Evolutionary conservation across 768 basidiomycete genomes (phyloP).

Genomic region (Mycena epipterygia): DNA sequence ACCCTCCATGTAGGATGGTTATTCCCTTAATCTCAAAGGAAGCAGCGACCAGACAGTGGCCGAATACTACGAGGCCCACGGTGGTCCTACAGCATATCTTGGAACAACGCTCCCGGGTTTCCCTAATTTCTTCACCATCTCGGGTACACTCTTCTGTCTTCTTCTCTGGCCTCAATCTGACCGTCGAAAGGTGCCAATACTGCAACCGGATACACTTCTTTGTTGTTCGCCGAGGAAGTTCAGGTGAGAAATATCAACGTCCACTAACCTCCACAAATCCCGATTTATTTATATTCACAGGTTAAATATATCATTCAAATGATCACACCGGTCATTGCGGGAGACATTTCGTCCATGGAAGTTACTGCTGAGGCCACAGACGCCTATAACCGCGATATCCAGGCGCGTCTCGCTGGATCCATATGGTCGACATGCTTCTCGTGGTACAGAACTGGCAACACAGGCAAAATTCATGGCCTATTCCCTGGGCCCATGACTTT

Average conservation of each 20-base stretch:
- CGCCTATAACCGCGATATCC: constrained; percentile 56
- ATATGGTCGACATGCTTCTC: constrained; percentile 53
- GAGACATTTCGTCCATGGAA: constrained; percentile 50
- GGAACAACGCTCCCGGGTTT: constrained; percentile 60
- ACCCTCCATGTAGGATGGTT: no score
- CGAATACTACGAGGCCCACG: constrained; percentile 54
- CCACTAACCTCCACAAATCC: no score
- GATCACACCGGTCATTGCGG: constrained; percentile 55
- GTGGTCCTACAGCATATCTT: constrained; percentile 59
- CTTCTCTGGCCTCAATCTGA: background rate
- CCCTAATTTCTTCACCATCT: constrained; percentile 59
- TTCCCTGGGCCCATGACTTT: constrained; percentile 49
- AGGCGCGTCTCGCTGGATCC: constrained; percentile 47
- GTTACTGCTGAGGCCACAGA: constrained; percentile 53
- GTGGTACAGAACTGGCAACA: constrained; percentile 49
- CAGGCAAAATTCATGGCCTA: constrained; percentile 44
- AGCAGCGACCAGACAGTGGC: constrained; percentile 47
- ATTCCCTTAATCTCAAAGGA: constrained; percentile 51
- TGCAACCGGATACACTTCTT: constrained; percentile 58
- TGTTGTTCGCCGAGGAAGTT: constrained; percentile 56
- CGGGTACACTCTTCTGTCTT: constrained; percentile 44
- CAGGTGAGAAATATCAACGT: no score
- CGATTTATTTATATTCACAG: constrained; percentile 43
- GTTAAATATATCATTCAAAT: constrained; percentile 58
- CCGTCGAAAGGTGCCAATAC: constrained; percentile 57